phyloP scores from a whole-genome alignment of 2,329 filamentous ascomycete genomes.

The Rugonectria rugulosa region DNA sequence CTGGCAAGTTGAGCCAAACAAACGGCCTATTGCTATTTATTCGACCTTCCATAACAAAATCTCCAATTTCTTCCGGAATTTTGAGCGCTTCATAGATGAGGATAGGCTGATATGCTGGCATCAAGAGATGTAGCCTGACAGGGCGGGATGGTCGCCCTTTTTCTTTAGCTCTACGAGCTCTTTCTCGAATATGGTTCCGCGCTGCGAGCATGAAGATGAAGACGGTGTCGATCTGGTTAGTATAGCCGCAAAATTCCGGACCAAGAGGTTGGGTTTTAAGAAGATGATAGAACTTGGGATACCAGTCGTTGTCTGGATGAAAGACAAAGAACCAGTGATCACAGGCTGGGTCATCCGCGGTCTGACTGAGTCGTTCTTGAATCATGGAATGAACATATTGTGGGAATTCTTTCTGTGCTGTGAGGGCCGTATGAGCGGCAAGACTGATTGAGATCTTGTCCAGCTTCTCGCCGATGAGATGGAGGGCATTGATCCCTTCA shows the following conservation, averaged over 20 bases:
- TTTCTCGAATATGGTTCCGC: conserved; percentile 36
- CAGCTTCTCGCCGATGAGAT: conserved; percentile 45
- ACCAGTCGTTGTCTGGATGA: conserved; percentile 52
- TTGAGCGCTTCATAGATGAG: conserved; percentile 46
- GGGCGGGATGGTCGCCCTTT: conserved; percentile 32
- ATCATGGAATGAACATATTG: conserved; percentile 48
- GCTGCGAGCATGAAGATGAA: conserved; percentile 50
- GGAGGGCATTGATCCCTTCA: conserved; percentile 45
- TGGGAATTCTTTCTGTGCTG: conserved; percentile 47
- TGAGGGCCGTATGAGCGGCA: conserved; percentile 45
- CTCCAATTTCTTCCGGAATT: conserved; percentile 47
- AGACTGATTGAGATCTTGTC: conserved; percentile 43
- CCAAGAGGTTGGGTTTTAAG: conserved; percentile 44
- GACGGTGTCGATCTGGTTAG: conserved; percentile 49
- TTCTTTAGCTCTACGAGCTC: conserved; percentile 31
- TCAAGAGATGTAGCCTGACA: conserved; percentile 46
- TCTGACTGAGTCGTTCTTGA: conserved; percentile 44
- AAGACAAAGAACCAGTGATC: conserved; percentile 51
- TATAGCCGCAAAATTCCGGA: conserved; percentile 48
- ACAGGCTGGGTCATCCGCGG: conserved; percentile 37
- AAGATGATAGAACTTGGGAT: conserved; percentile 48
- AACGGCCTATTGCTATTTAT: conserved; percentile 48
- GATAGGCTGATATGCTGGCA: conserved; percentile 50
- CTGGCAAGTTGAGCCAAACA: conserved; percentile 48
- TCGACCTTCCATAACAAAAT: conserved; percentile 48